These are phyloP conservation scores for Paulownia fortunei DNA, from an alignment of 257 asterid species.

Conservation along the genomic window DNA sequence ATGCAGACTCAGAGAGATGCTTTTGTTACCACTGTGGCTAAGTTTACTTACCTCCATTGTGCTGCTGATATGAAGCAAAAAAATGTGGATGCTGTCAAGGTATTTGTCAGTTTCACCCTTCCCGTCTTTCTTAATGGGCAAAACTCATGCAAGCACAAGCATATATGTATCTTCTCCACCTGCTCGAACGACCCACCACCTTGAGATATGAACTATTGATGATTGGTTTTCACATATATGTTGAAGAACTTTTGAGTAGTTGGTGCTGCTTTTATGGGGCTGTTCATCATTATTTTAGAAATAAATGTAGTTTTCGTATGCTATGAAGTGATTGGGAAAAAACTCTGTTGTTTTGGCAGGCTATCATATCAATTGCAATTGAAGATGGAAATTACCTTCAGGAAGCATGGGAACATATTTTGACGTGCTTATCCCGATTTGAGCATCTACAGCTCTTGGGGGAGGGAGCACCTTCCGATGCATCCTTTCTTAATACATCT, in stretches of 20 bases:
- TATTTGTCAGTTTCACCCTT: slow-evolving; percentile 39
- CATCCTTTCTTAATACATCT: slow-evolving; percentile 76
- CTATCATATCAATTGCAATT: slow-evolving; percentile 92
- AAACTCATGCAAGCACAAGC: slow-evolving; percentile 20
- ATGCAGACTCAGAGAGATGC: slow-evolving; percentile 99
- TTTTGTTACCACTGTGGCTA: slow-evolving; percentile 96
- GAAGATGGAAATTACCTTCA: slow-evolving; percentile 95
- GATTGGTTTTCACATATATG: slow-evolving; percentile 19
- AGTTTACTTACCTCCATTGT: slow-evolving; percentile 96
- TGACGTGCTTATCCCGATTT: slow-evolving; percentile 97
- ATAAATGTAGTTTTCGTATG: slow-evolving; percentile 3
- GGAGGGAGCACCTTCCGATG: slow-evolving; percentile 97
- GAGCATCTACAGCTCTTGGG: slow-evolving; percentile 98
- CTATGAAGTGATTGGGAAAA: slow-evolving; percentile 13
- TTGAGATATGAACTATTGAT: slow-evolving; percentile 22
- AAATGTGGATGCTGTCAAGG: slow-evolving; percentile 97
- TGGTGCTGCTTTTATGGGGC: slow-evolving; percentile 16
- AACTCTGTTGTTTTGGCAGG: slow-evolving; percentile 54
- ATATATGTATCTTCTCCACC: not conserved
- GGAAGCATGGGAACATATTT: slow-evolving; percentile 97
- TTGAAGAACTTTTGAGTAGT: slow-evolving; percentile 22
- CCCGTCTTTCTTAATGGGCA: slow-evolving; percentile 27
- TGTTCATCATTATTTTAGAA: slow-evolving; percentile 19
- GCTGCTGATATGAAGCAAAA: slow-evolving; percentile 99
- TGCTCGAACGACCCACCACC: not conserved